Conservation (phyloP, 202 grass and related monocot genomes). For the Schoenoplectus triqueter region DNA sequence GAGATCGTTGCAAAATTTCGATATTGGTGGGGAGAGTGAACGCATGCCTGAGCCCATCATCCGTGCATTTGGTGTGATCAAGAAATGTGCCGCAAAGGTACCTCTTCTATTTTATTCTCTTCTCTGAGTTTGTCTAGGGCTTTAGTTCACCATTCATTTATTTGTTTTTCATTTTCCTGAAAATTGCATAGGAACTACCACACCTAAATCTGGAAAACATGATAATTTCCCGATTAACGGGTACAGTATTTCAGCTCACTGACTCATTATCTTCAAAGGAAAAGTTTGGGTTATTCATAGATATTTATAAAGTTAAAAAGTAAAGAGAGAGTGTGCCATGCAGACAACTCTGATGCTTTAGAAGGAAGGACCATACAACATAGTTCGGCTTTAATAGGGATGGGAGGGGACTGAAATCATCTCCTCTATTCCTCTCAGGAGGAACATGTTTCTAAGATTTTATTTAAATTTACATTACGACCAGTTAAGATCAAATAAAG, state of each 20-base stretch:
- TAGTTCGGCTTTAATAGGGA: background rate
- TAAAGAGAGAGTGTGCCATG: background rate
- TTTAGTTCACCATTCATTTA: background rate
- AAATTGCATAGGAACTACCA: too few species aligned
- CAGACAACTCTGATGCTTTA: background rate
- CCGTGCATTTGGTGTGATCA: constrained; percentile 89
- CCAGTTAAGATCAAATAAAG: background rate
- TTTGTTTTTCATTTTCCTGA: background rate
- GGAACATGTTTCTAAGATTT: background rate
- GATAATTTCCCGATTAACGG: background rate
- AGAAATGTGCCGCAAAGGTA: constrained; percentile 96
- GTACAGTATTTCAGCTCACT: background rate
- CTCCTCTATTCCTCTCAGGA: background rate
- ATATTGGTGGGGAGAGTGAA: constrained; percentile 82
- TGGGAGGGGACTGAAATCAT: background rate
- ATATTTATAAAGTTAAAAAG: background rate
- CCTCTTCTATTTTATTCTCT: background rate
- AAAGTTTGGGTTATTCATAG: background rate
- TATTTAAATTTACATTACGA: background rate
- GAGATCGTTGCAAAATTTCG: constrained; percentile 94
- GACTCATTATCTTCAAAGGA: background rate
- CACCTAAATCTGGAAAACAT: background rate
- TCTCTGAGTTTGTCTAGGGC: background rate
- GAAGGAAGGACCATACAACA: background rate
- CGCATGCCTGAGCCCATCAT: constrained; percentile 94